phyloP scores from a whole-genome alignment of 2,329 filamentous ascomycete species.

The Venturia oleaginea region DNA sequence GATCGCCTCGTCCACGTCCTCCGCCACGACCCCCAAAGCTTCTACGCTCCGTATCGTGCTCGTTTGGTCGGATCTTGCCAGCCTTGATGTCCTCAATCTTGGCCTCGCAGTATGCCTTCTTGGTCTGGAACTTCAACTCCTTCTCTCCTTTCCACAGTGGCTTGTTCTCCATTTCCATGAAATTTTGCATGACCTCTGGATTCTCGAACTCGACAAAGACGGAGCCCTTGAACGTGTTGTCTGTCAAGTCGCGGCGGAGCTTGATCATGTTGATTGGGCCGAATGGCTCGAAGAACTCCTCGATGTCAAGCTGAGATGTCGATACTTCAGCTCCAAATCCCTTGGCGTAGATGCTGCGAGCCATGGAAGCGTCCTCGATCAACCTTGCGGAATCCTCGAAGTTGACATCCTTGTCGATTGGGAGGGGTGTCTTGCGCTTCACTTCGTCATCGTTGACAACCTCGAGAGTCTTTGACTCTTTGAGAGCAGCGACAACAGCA shows the following conservation, averaged over 20 bases:
- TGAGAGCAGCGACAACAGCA: constrained; percentile 73
- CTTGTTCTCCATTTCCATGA: constrained; percentile 68
- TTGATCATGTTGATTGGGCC: constrained; percentile 75
- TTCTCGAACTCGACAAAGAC: constrained; percentile 88
- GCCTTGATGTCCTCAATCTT: constrained; percentile 38
- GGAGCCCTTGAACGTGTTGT: constrained; percentile 83
- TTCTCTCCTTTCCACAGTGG: constrained; percentile 71
- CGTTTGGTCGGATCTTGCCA: constrained; percentile 29
- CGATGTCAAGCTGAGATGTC: constrained; percentile 84
- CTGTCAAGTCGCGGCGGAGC: constrained; percentile 64
- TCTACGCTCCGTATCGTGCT: neutral
- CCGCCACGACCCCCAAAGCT: constrained; percentile 20
- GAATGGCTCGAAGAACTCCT: constrained; percentile 78
- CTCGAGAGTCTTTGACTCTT: constrained; percentile 63
- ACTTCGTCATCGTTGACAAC: constrained; percentile 59
- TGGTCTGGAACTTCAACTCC: constrained; percentile 74
- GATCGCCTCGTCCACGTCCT: constrained; percentile 23
- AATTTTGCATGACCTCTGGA: constrained; percentile 69
- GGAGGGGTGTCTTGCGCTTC: constrained; percentile 65
- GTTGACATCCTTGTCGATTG: constrained; percentile 18
- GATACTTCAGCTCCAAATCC: constrained; percentile 82
- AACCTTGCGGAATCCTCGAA: constrained; percentile 30
- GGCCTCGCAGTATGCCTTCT: constrained; percentile 66
- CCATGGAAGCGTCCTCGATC: constrained; percentile 57
- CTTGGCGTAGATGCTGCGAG: constrained; percentile 80